phyloP scores from a whole-genome alignment of 2,329 filamentous ascomycete genomes.

The Neopestalotiopsis rosae region DNA sequence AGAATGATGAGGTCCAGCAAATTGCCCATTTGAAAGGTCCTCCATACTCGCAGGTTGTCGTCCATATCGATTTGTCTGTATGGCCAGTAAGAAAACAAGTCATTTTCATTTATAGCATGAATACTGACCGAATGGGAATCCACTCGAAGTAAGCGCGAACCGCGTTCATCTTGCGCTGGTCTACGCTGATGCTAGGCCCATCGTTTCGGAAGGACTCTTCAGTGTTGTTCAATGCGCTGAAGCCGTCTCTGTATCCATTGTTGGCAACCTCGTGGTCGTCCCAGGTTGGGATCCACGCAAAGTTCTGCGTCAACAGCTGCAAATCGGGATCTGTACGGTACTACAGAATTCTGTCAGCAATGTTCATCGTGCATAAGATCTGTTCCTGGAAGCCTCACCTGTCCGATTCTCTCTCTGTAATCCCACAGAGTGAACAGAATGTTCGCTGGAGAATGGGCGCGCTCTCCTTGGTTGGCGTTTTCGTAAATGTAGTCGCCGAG shows the following conservation, averaged over 20 bases:
- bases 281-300: slow-evolving; percentile 53
- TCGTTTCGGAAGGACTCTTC: slow-evolving; percentile 60
- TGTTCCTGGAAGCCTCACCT: slow-evolving; percentile 27
- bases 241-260: slow-evolving; percentile 70
- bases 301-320: slow-evolving; percentile 45
- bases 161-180: slow-evolving; percentile 75
- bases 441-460: slow-evolving; percentile 31
- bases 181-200: slow-evolving; percentile 63
- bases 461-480: slow-evolving; percentile 42
- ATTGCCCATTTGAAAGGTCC: slow-evolving; percentile 67
- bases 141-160: slow-evolving; percentile 74
- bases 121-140: slow-evolving; percentile 58
- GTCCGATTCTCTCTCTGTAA: slow-evolving; percentile 46
- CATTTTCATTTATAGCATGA: background rate
- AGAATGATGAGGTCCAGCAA: slow-evolving; percentile 71
- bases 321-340: slow-evolving; percentile 49
- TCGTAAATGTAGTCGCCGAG: slow-evolving; percentile 69
- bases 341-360: slow-evolving; percentile 24
- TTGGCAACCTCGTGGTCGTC: slow-evolving; percentile 62
- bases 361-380: background rate
- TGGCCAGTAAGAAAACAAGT: slow-evolving; percentile 11
- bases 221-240: slow-evolving; percentile 63
- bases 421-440: slow-evolving; percentile 44
- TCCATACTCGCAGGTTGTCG: slow-evolving; percentile 64
- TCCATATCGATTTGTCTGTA: slow-evolving; percentile 54